Evolutionary conservation across 257 asterid species (phyloP), one percentile per base, ranked within the genome.

Genomic region (Dorcoceras hygrometricum): DNA sequence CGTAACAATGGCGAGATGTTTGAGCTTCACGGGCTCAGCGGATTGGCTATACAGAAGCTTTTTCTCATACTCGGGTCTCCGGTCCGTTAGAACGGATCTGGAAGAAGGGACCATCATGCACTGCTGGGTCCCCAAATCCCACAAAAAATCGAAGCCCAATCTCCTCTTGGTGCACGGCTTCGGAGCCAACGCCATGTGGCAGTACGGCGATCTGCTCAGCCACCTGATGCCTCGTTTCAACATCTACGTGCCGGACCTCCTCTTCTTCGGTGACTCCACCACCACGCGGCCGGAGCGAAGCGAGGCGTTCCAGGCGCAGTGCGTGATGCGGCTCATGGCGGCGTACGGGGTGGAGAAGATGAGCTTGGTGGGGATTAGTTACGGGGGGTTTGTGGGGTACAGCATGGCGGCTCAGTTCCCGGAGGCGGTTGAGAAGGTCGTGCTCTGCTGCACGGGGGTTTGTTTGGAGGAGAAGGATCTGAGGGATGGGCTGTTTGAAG

Each of bases 181-280:
- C 75, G 98, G 98, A 28, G 97, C 98, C 76, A 89, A 92, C 57
- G 98, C 98, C 6, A 92, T 87, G 98, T 92, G 98, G 98, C 98
- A 92, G 76, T 92, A 92, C 86, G 95, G 97, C 10, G 97, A 87
- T 1, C 64, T 87, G 34, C 91, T 92, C 73, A 80, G 86, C 70
- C 91, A 86, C 79, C 80, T 92, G 72, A 77, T 81, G 80, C 89
- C 96, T 58, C 85, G 83, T 5, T 92, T 78, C 87, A 92, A 92
- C 79, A 75, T 89, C 68, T 92, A 92, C 84, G 96, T 92, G 14
- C 98, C 98, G 10, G 98, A 92, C 43, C 87, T 92, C 23, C 81
- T 92, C 73, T 92, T 92, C 78, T 92, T 92, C 54, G 97, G 98
- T 36, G 79, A 73, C 4, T 92, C 98, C 5, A 62, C 76, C 79